Conservation (phyloP, 2,329 filamentous ascomycete species). For the Claviceps fusiformis region DNA sequence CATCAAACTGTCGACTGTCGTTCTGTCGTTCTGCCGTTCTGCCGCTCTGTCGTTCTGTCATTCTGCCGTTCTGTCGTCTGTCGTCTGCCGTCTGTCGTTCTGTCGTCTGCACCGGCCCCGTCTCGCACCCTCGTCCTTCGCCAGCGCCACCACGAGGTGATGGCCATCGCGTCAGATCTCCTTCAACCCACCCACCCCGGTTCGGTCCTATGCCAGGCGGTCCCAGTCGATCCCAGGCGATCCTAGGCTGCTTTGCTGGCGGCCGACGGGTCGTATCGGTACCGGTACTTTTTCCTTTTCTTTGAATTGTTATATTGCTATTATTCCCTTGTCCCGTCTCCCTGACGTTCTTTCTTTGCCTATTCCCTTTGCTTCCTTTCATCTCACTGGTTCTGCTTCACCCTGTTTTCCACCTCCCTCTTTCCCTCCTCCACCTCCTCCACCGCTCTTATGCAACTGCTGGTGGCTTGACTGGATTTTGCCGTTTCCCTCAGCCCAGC, state of each 20-base stretch:
- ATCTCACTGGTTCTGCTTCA: neutral
- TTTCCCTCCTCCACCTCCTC: neutral
- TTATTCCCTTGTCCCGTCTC: slow-evolving; percentile 4
- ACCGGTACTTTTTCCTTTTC: neutral
- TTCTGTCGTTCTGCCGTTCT: neutral
- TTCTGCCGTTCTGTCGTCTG: neutral
- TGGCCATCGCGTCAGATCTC: slow-evolving; percentile 21
- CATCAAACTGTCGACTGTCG: neutral
- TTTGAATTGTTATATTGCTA: slow-evolving; percentile 8
- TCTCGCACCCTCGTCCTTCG: slow-evolving; percentile 7
- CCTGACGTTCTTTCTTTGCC: neutral
- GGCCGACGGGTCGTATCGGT: slow-evolving; percentile 9
- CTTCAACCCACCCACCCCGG: slow-evolving; percentile 9
- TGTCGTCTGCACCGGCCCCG: neutral
- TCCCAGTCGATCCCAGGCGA: slow-evolving; percentile 1
- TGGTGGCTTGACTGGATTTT: slow-evolving; percentile 5
- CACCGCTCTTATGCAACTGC: neutral
- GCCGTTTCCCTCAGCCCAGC: slow-evolving; percentile 1
- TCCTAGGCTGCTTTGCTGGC: neutral
- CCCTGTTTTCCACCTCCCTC: neutral
- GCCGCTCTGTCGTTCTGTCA: too few species aligned
- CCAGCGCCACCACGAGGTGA: slow-evolving; percentile 22
- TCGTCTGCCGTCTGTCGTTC: neutral
- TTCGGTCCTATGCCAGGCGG: slow-evolving; percentile 3
- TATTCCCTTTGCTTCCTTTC: neutral